Conservation (phyloP, 2,329 filamentous ascomycete species). For the Cladosporium colombiae region DNA sequence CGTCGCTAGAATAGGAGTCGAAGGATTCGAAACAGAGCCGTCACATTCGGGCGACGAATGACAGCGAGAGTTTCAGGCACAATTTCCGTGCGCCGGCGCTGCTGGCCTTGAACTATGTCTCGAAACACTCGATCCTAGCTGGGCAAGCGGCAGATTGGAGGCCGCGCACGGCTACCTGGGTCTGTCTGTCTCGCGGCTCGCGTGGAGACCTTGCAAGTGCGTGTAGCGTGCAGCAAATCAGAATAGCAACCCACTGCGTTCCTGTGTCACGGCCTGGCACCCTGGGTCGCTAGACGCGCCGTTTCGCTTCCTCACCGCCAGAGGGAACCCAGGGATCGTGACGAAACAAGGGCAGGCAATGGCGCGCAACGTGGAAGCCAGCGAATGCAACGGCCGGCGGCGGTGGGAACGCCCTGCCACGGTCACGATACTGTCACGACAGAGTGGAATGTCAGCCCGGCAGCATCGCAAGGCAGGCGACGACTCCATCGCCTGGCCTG, state of each 20-base stretch:
- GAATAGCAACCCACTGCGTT: constrained; percentile 9
- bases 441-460: constrained; percentile 6
- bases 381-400: constrained; percentile 12
- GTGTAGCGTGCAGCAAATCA: constrained; percentile 18
- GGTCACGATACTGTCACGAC: background rate
- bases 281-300: constrained; percentile 15
- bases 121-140: background rate
- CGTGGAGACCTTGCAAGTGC: constrained; percentile 18
- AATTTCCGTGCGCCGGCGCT: constrained; percentile 11
- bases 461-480: background rate
- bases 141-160: background rate
- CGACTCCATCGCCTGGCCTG: background rate
- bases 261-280: constrained; percentile 6
- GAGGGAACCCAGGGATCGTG: constrained; percentile 9
- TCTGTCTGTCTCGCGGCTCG: constrained; percentile 17
- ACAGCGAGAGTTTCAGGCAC: constrained; percentile 2
- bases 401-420: constrained; percentile 12
- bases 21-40: constrained; percentile 20
- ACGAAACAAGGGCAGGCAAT: constrained; percentile 17
- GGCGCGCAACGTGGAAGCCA: constrained; percentile 18
- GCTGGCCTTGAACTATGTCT: background rate
- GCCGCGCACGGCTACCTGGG: constrained; percentile 1
- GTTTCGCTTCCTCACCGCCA: constrained; percentile 17
- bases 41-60: constrained; percentile 16
- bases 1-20: constrained; percentile 20